These are phyloP conservation scores for Sisymbrium irio DNA, from an alignment of 345 rosid species.

Conservation along the genomic window DNA sequence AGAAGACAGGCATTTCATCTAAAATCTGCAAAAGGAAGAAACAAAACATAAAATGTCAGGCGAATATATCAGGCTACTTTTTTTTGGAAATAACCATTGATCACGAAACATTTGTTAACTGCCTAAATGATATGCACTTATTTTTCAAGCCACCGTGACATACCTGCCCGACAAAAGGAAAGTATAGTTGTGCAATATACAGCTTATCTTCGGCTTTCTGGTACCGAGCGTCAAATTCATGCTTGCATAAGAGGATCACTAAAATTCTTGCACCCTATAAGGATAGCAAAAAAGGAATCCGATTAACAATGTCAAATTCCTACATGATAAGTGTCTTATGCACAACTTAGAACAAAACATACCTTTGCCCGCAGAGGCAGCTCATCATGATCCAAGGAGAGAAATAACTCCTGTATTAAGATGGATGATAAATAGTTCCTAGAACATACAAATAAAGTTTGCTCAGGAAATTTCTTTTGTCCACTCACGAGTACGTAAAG, in stretches of 20 bases:
- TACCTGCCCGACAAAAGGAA: slow-evolving; percentile 96
- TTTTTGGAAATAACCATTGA: slow-evolving; percentile 7
- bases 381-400: slow-evolving; percentile 98
- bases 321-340: slow-evolving; percentile 18
- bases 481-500: background rate
- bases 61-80: background rate
- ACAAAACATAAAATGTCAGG: slow-evolving; percentile 19
- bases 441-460: slow-evolving; percentile 39
- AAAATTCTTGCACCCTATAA: slow-evolving; percentile 91
- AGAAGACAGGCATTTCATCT: slow-evolving; percentile 99
- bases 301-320: slow-evolving; percentile 14
- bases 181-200: slow-evolving; percentile 89
- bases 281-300: slow-evolving; percentile 23
- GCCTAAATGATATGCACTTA: background rate
- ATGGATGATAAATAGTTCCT: slow-evolving; percentile 98
- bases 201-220: slow-evolving; percentile 99
- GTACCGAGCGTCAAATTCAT: slow-evolving; percentile 95
- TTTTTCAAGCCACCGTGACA: slow-evolving; percentile 1
- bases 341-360: slow-evolving; percentile 10
- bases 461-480: slow-evolving; percentile 24
- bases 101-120: slow-evolving; percentile 2
- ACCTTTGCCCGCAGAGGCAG: slow-evolving; percentile 91
- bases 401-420: slow-evolving; percentile 92
- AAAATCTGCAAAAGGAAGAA: slow-evolving; percentile 69
- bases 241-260: slow-evolving; percentile 91